Base-by-base conservation (phyloP, 2,329 filamentous ascomycete species). In the Cladosporium halotolerans region DNA sequence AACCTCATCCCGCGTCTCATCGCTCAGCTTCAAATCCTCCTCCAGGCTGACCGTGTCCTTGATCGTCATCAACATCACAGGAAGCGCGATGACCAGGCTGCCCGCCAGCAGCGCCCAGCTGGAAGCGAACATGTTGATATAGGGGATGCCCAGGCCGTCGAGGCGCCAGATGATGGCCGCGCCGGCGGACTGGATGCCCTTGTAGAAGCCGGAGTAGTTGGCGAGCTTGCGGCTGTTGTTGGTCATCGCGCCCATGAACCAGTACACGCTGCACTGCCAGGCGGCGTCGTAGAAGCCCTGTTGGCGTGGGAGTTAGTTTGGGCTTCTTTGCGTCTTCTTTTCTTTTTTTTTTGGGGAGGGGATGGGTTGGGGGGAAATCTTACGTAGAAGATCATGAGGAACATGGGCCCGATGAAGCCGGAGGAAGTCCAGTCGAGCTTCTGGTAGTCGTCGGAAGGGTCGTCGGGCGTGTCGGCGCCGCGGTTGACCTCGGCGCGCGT, bases 151-250 rank as follows among this genome's bases (percentile, higher is more conserved):
- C 33, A 78, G 53, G 23, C 76, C 77, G 64, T 93, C 88, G 51
- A 93, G 69, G 23, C 82, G 79, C 83, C 82, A 88, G 63, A 82
- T 86, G 62, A 91, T 80, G 55, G 87, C 89, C 3, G 85, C 84
- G 62, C 89, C 89, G 14, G 88, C 88, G n/a, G 88, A 92, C 70
- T 95, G 89, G 59, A 95, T 87, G 47, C 85, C 85, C 75, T 93
- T 93, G 80, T 93, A 93, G 76, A 88, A 91, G 58, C 88, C 91
- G 40, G 89, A 87, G 65, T 92, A 86, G 76, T 96, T 96, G 73
- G 92, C 91, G 28, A 92, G 81, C 70, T 90, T 92, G 70, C 91
- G 89, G 56, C 88, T 83, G 58, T 92, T 95, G 80, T 97, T 97
- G 67, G 88, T 91, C 41, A 96, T 78, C 7, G 91, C 82, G 47